Base-by-base conservation (phyloP, 2,329 filamentous ascomycete genomes). In the Sclerotinia minor region DNA sequence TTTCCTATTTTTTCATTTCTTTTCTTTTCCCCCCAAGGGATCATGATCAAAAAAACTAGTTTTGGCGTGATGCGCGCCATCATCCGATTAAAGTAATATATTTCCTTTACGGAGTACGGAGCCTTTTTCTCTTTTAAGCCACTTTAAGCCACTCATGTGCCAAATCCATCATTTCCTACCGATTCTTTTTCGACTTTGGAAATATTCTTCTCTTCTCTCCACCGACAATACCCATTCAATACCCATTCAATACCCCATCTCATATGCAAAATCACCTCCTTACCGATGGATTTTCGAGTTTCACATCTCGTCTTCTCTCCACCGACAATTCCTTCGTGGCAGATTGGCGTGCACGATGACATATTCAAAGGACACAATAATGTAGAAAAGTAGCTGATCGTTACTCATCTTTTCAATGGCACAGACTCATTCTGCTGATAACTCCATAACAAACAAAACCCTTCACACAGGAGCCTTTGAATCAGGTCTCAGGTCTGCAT, bases 281-380 rank as follows among this genome's bases (percentile, higher is more conserved):
- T 41, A 41, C 13, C 38, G 38, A 41, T 41, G 38, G 38, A 3
- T 41, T 53, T 53, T 53, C 50, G 50, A 44, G 17, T 35, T 35
- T 54, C 8, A 19, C 26, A 54, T 54, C 8, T 54, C 21, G 4
- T n/a, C 26, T 54, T 44, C 55, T 44, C 32, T 26, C 59, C 59
- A 63, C 59, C 59, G 47, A 64, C 24, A 21, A 64, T 64, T 41
- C 60, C 45, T 64, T 64, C 47, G 60, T 64, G 60, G 60, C 60
- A 52, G 7, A 52, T 24, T 29, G 35, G 19, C n/a, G 47, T 29
- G 47, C 60, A 64, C 60, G 47, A 64, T 64, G 60, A 64, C 60
- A 64, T 64, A 50, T 64, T 9, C 29, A 17, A 35, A 32, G 35
- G n/a, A 13, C n/a, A 15, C 50, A 32, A 45, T 59, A 15, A 44